These are phyloP conservation scores for Irpex sp. DNA, from an alignment of 1,284 basidiomycete genomes.

Conservation along the genomic window DNA sequence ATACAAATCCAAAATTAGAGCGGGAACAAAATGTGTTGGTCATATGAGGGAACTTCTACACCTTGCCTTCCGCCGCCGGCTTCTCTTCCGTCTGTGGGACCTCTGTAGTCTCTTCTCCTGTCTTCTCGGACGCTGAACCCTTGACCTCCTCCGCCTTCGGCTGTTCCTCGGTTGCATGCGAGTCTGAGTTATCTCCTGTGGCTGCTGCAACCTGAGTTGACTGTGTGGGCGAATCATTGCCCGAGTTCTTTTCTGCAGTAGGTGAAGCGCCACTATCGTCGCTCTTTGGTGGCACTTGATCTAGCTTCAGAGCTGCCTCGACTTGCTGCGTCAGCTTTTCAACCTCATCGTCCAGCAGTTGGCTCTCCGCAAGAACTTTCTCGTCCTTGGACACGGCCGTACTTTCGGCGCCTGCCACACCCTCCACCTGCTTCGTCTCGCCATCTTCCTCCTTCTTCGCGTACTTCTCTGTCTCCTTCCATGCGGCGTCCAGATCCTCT, in stretches of 20 bases:
- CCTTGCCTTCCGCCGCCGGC: slow-evolving; percentile 4
- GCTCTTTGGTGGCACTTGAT: not conserved
- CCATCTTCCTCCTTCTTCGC: slow-evolving; percentile 16
- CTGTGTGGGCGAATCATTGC: not conserved
- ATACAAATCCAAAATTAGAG: not conserved
- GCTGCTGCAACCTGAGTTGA: not conserved
- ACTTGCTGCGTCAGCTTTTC: slow-evolving; percentile 32
- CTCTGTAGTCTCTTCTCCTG: not conserved
- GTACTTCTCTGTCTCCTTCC: slow-evolving; percentile 45
- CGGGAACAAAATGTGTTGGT: not conserved
- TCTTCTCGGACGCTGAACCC: not conserved
- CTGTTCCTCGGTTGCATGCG: slow-evolving; percentile 1
- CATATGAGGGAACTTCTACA: not conserved
- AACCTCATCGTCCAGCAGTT: slow-evolving; percentile 25
- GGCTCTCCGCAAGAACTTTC: slow-evolving; percentile 9
- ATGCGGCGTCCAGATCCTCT: slow-evolving; percentile 53
- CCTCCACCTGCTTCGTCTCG: slow-evolving; percentile 14
- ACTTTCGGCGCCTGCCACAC: slow-evolving; percentile 15
- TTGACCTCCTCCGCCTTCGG: slow-evolving; percentile 1
- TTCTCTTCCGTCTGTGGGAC: not conserved
- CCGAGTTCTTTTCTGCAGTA: not conserved
- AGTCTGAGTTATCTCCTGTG: not conserved
- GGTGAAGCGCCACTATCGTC: not conserved
- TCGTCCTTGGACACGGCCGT: slow-evolving; percentile 17
- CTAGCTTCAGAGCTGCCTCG: slow-evolving; percentile 24